phyloP scores from a whole-genome alignment of 2,329 filamentous ascomycete genomes.

The Monosporascus ibericus region DNA sequence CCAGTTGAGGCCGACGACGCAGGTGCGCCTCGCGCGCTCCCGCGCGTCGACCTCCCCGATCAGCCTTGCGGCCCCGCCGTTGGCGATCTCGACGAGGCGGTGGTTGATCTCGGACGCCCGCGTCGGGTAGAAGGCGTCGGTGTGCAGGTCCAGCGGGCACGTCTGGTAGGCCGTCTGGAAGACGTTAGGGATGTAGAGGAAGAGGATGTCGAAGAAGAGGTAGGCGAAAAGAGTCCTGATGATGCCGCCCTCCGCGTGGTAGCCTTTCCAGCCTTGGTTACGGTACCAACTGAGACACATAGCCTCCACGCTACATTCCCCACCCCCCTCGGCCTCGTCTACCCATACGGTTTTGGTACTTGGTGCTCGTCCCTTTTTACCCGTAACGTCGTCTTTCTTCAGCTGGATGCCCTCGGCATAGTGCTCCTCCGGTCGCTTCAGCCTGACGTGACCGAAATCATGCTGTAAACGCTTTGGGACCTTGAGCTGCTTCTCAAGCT shows the following conservation, averaged over 20 bases:
- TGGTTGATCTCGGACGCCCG: slow-evolving; percentile 87
- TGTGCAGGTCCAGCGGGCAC: slow-evolving; percentile 86
- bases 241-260: slow-evolving; percentile 87
- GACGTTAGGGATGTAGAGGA: slow-evolving; percentile 89
- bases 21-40: slow-evolving; percentile 67
- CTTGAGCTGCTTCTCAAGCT: slow-evolving; percentile 79
- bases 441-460: slow-evolving; percentile 80
- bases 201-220: slow-evolving; percentile 89
- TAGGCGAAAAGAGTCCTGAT: slow-evolving; percentile 86
- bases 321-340: slow-evolving; percentile 62
- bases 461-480: slow-evolving; percentile 83
- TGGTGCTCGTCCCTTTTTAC: slow-evolving; percentile 34
- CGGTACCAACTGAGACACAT: slow-evolving; percentile 92
- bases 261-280: slow-evolving; percentile 83
- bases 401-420: slow-evolving; percentile 73
- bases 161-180: slow-evolving; percentile 96
- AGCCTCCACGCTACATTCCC: slow-evolving; percentile 81
- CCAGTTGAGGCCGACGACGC: slow-evolving; percentile 91
- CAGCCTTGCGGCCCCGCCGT: slow-evolving; percentile 66
- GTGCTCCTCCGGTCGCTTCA: slow-evolving; percentile 70
- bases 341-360: slow-evolving; percentile 81
- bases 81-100: slow-evolving; percentile 78
- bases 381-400: slow-evolving; percentile 47
- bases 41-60: slow-evolving; percentile 62
- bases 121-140: slow-evolving; percentile 82